These are phyloP conservation scores for Aureobasidium sp. DNA, from an alignment of 2,329 filamentous ascomycete genomes.

Conservation along the genomic window DNA sequence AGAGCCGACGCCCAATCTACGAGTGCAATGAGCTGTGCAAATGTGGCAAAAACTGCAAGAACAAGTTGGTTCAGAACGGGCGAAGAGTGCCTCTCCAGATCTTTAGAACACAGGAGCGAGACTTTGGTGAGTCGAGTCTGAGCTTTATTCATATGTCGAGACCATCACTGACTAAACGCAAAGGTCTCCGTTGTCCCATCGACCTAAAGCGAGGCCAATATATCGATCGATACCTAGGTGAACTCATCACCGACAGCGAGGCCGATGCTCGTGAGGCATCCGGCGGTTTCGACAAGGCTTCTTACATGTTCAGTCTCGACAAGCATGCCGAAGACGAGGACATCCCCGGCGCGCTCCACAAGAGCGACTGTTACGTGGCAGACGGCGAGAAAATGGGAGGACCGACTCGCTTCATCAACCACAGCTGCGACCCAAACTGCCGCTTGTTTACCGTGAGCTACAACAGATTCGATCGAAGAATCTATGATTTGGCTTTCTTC, in stretches of 20 bases:
- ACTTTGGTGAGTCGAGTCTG: conserved; percentile 59
- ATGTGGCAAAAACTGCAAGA: conserved; percentile 58
- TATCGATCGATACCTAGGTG: conserved; percentile 68
- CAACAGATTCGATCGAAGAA: conserved; percentile 62
- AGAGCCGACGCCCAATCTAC: conserved; percentile 51
- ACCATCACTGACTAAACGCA: not conserved
- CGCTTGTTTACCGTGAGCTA: conserved; percentile 71
- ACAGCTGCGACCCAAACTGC: conserved; percentile 71
- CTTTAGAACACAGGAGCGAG: conserved; percentile 63
- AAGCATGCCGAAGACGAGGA: conserved; percentile 59
- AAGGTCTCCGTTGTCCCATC: conserved; percentile 49
- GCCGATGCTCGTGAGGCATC: conserved; percentile 54
- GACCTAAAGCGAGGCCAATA: conserved; percentile 65
- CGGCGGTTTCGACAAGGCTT: conserved; percentile 57
- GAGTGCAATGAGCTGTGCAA: conserved; percentile 68
- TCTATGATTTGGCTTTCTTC: conserved; percentile 72
- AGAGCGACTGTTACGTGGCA: conserved; percentile 36
- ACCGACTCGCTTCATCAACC: conserved; percentile 74
- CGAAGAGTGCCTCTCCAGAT: conserved; percentile 64
- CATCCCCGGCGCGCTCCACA: conserved; percentile 30
- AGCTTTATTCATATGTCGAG: not conserved
- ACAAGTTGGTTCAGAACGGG: conserved; percentile 67
- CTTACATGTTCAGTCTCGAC: conserved; percentile 73
- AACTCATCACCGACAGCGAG: conserved; percentile 44
- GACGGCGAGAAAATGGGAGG: conserved; percentile 69